phyloP scores from a whole-genome alignment of 1,284 basidiomycete species.

The Sporisorium graminicola region DNA sequence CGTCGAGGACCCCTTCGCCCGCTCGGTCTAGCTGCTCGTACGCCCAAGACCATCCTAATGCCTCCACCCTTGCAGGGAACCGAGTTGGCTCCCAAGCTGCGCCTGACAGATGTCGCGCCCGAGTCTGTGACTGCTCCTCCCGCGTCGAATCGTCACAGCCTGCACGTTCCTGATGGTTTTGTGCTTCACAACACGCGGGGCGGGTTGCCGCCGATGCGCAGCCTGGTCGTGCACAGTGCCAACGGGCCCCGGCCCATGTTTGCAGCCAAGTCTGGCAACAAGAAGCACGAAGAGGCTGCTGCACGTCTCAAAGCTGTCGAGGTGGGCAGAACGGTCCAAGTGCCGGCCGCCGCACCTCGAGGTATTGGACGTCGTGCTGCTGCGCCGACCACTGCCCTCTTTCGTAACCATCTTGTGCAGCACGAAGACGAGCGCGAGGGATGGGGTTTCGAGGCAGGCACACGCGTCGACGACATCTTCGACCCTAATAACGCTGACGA shows the following conservation, averaged over 20 bases:
- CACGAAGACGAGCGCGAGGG: slow-evolving; percentile 66
- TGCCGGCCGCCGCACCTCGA: slow-evolving; percentile 58
- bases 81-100: slow-evolving; percentile 43
- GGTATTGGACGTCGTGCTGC: slow-evolving; percentile 65
- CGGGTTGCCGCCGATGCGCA: slow-evolving; percentile 54
- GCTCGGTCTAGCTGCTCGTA: slow-evolving; percentile 48
- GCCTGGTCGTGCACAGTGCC: slow-evolving; percentile 54
- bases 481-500: slow-evolving; percentile 23
- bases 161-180: slow-evolving; percentile 62
- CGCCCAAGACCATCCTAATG: slow-evolving; percentile 57
- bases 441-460: slow-evolving; percentile 66
- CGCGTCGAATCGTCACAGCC: slow-evolving; percentile 35
- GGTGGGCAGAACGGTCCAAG: slow-evolving; percentile 37
- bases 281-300: slow-evolving; percentile 45
- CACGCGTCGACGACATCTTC: slow-evolving; percentile 44
- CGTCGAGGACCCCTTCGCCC: slow-evolving; percentile 58
- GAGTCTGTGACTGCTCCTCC: background rate
- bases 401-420: slow-evolving; percentile 67
- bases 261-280: slow-evolving; percentile 24
- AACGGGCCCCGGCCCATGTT: slow-evolving; percentile 54
- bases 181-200: slow-evolving; percentile 55
- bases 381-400: slow-evolving; percentile 64
- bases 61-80: slow-evolving; percentile 57
- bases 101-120: slow-evolving; percentile 23
- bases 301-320: slow-evolving; percentile 47